Conservation (phyloP, 257 asterid genomes). For the Solanum gandarillasii region DNA sequence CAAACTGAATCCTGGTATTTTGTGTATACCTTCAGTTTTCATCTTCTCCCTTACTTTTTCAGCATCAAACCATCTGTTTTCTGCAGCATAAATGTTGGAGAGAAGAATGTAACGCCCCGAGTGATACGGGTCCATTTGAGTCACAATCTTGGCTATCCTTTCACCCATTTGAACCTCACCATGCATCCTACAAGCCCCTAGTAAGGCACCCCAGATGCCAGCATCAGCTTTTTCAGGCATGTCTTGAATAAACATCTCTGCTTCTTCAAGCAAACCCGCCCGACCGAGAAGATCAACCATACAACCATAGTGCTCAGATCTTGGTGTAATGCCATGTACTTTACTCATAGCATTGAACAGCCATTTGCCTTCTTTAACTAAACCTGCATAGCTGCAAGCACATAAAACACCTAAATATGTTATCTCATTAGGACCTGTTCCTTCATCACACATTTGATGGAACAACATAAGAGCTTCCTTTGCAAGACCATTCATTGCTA, state of each 20-base stretch:
- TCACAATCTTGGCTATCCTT: constrained; percentile 3
- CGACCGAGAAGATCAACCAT: constrained; percentile 14
- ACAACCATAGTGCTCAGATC: constrained; percentile 11
- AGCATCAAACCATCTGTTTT: constrained; percentile 12
- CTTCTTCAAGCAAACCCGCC: constrained; percentile 9
- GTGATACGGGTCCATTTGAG: constrained; percentile 7
- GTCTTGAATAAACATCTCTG: constrained; percentile 9
- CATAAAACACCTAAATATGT: constrained; percentile 69
- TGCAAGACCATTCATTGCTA: constrained; percentile 47
- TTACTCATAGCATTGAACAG: constrained; percentile 1
- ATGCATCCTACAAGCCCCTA: constrained; percentile 9
- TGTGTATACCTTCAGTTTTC: constrained; percentile 6
- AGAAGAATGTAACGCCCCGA: constrained; percentile 6
- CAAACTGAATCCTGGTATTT: constrained; percentile 8
- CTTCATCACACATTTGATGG: constrained; percentile 30
- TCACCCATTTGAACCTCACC: constrained; percentile 10
- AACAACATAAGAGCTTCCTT: constrained; percentile 36
- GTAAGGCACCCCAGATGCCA: constrained; percentile 6
- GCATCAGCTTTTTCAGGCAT: neutral
- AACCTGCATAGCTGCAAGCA: constrained; percentile 59
- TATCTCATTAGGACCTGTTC: constrained; percentile 41
- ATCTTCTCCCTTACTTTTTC: constrained; percentile 8
- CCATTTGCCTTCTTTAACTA: constrained; percentile 6
- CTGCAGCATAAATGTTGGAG: constrained; percentile 10
- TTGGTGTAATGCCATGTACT: constrained; percentile 6